Conservation (phyloP, 352 stramenopile species). For the Globisporangium nagaii region DNA sequence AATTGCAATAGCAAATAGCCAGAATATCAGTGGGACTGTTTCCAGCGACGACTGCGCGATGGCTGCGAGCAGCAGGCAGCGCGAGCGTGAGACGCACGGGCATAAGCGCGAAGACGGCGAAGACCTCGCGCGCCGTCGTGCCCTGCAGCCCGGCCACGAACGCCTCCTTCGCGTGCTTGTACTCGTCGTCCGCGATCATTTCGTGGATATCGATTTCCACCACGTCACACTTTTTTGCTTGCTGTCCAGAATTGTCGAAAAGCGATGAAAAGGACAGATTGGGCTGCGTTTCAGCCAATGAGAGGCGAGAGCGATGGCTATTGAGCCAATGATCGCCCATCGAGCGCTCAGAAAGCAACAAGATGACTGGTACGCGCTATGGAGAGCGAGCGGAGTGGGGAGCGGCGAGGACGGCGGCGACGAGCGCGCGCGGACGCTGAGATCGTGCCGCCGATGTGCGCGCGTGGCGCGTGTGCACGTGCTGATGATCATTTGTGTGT, state of each 20-base stretch:
- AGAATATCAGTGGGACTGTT: not conserved
- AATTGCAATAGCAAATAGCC: not conserved
- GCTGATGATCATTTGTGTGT: constrained; percentile 1
- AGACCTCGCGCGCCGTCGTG: constrained; percentile 67
- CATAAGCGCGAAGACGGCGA: constrained; percentile 68
- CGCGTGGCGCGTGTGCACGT: not conserved
- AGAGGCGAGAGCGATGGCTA: not conserved
- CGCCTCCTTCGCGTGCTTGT: constrained; percentile 82
- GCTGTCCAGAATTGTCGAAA: no score
- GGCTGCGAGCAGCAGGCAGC: not conserved
- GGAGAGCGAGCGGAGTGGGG: not conserved
- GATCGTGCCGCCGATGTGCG: no score
- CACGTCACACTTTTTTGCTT: constrained; percentile 5
- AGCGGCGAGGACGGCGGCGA: no score
- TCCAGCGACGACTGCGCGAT: not conserved
- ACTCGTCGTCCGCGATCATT: constrained; percentile 58
- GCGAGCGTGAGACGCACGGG: constrained; percentile 33
- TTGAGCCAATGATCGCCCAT: constrained; percentile 26
- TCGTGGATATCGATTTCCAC: not conserved
- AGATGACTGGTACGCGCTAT: constrained; percentile 57
- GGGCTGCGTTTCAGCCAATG: constrained; percentile 23
- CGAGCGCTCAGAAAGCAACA: constrained; percentile 17
- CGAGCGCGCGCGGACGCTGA: not conserved
- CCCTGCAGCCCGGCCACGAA: constrained; percentile 71
- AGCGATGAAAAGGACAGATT: not conserved